phyloP scores from a whole-genome alignment of 805 yeast species.

The Komagataella phaffii region DNA sequence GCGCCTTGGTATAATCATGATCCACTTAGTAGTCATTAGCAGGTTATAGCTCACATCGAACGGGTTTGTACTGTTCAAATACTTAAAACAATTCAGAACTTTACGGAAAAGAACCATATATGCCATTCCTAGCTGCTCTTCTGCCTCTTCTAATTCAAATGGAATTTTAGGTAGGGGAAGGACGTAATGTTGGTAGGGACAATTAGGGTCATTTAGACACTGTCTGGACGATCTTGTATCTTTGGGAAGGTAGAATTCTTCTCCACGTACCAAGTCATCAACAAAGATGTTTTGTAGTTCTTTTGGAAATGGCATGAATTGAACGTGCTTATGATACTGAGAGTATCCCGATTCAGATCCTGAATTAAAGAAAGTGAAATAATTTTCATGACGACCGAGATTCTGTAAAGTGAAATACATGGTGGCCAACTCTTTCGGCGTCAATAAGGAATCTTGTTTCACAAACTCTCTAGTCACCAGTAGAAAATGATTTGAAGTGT shows the following conservation, averaged over 20 bases:
- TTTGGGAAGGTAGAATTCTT: constrained; percentile 39
- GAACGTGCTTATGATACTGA: constrained; percentile 86
- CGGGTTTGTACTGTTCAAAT: constrained; percentile 14
- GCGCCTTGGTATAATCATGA: constrained; percentile 77
- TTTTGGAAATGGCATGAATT: constrained; percentile 62
- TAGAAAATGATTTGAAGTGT: constrained; percentile 66
- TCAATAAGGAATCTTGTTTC: constrained; percentile 59
- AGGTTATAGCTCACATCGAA: constrained; percentile 60
- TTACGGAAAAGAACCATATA: constrained; percentile 66
- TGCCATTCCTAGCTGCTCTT: constrained; percentile 49
- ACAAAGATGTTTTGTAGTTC: constrained; percentile 7
- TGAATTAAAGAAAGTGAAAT: constrained; percentile 79
- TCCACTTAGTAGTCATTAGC: constrained; percentile 69
- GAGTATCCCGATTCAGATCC: constrained; percentile 92
- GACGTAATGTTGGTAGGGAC: constrained; percentile 74
- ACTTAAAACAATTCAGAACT: constrained; percentile 47
- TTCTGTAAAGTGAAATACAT: constrained; percentile 39
- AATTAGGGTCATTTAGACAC: constrained; percentile 46
- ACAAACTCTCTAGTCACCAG: constrained; percentile 64
- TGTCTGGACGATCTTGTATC: constrained; percentile 22
- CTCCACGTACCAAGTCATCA: constrained; percentile 26
- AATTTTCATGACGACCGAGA: constrained; percentile 31
- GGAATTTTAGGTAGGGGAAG: constrained; percentile 38
- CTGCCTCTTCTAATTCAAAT: constrained; percentile 25
- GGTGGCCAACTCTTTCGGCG: constrained; percentile 54